Percentiles rank a stretch among this genome's conserved stretches.
These are phyloP conservation scores for Colletotrichum liriopes DNA, from an alignment of 2,329 filamentous ascomycete species.

Conservation along the genomic window DNA sequence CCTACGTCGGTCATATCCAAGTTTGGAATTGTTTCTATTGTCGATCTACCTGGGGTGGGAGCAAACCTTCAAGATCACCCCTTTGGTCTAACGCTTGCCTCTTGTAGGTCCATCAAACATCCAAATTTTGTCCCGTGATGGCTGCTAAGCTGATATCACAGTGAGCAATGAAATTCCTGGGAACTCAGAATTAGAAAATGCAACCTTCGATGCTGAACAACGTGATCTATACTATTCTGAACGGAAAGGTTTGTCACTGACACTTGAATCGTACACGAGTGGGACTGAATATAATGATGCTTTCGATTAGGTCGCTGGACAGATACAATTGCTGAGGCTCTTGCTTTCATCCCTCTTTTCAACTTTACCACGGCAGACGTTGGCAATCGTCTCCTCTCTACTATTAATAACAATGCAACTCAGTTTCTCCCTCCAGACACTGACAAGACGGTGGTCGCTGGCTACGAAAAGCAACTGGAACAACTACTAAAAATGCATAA, in stretches of 20 bases:
- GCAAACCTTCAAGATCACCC: constrained; percentile 39
- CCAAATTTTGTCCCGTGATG: background rate
- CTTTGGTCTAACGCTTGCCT: constrained; percentile 7
- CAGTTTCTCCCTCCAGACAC: constrained; percentile 52
- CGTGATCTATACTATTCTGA: constrained; percentile 50
- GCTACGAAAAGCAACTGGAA: constrained; percentile 55
- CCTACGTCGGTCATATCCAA: constrained; percentile 52
- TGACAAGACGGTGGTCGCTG: constrained; percentile 53
- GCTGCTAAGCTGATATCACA: background rate
- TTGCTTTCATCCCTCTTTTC: constrained; percentile 42
- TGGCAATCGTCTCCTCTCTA: constrained; percentile 45
- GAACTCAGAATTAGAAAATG: constrained; percentile 48
- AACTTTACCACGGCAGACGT: constrained; percentile 47
- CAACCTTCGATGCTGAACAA: constrained; percentile 53
- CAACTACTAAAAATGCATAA: constrained; percentile 50
- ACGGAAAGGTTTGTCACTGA: constrained; percentile 28
- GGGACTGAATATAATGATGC: background rate
- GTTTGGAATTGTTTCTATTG: constrained; percentile 52
- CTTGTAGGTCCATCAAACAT: background rate
- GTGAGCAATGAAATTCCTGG: constrained; percentile 1
- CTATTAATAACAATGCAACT: constrained; percentile 48
- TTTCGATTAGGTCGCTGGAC: constrained; percentile 49
- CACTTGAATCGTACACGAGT: too few relatives aligned
- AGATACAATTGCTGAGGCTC: constrained; percentile 45
- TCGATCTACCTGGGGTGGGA: constrained; percentile 29